Base-by-base conservation (phyloP, 306 rosid species). In the Dryas drummondii region DNA sequence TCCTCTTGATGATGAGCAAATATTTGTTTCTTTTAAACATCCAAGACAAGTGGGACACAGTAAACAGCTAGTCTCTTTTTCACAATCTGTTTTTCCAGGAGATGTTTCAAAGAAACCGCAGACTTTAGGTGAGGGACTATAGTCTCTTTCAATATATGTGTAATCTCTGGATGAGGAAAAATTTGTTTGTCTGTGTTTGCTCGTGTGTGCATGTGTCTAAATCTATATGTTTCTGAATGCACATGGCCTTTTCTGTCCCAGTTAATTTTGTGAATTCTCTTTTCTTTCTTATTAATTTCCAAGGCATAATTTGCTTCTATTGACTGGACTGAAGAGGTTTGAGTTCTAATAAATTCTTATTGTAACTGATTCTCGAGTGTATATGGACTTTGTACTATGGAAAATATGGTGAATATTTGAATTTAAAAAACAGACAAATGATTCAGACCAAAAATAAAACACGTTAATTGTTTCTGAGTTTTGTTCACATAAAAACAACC, bases 1-100 rank as follows among this genome's bases (percentile, higher is more conserved):
- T 61, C 85, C 89, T 69, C 90, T 82, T 52, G 96, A 93, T 76
- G 88, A 83, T 54, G 96, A 84, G 65, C 96, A 89, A 64, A 71
- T 83, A 70, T 72, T 86, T 70, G 82, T 84, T 73, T 85, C 96
- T 67, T 78, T 87, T 76, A 91, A 93, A 79, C 88, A 76, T 82
- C 93, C 86, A 40, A 93, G 88, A 80, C 96, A 87, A 55, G 84
- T 46, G 15, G 93, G 76, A 72, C 79, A 87, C 9, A 80, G 81
- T 49, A 72, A 84, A 81, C 84, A 80, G 74, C 83, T 91, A 40
- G 76, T 86, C 45, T 87, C 91, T 5, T 87, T 91, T 72, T 89
- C 98, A 11, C 94, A 91, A 68, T 87, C 94, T 58, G 97, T 85
- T 71, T 73, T 89, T 51, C 87, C 91, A 0, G 83, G 76, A 49